These are phyloP conservation scores for Sparassis latifolia DNA, from an alignment of 1,284 basidiomycete species.

Conservation along the genomic window DNA sequence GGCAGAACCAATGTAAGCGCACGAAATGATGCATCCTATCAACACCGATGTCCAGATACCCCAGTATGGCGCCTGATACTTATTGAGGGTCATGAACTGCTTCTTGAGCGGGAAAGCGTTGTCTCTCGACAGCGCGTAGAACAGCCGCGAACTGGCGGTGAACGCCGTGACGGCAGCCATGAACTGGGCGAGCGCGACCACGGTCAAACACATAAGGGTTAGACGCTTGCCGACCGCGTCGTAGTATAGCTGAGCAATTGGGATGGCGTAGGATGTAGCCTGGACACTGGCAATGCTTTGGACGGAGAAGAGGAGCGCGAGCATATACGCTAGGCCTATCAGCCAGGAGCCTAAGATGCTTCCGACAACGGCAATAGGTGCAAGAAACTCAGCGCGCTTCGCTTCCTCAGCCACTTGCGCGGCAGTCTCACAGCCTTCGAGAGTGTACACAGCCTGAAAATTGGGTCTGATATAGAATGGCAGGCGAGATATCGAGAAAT, in stretches of 20 bases:
- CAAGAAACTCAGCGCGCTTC: constrained; percentile 46
- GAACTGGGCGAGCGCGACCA: constrained; percentile 45
- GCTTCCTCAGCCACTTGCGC: constrained; percentile 60
- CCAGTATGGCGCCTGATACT: constrained; percentile 47
- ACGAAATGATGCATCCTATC: constrained; percentile 49
- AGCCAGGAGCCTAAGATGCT: constrained; percentile 57
- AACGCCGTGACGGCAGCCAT: constrained; percentile 57
- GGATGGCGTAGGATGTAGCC: constrained; percentile 44
- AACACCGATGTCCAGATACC: constrained; percentile 52
- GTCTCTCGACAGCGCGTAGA: constrained; percentile 53
- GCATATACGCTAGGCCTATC: constrained; percentile 53
- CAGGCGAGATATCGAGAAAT: not conserved
- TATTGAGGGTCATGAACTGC: constrained; percentile 44
- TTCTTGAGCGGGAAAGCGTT: constrained; percentile 42
- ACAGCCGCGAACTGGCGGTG: constrained; percentile 50
- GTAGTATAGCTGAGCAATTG: constrained; percentile 52
- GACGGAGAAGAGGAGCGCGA: constrained; percentile 52
- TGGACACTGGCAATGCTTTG: constrained; percentile 47
- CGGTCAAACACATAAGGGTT: constrained; percentile 45
- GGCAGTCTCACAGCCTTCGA: constrained; percentile 59
- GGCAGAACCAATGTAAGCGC: constrained; percentile 50
- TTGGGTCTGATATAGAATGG: not conserved
- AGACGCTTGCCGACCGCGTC: constrained; percentile 46
- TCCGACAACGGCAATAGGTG: constrained; percentile 49
- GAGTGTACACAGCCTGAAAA: constrained; percentile 53